Conservation (phyloP, 768 basidiomycete genomes). For the Lactarius vividus region DNA sequence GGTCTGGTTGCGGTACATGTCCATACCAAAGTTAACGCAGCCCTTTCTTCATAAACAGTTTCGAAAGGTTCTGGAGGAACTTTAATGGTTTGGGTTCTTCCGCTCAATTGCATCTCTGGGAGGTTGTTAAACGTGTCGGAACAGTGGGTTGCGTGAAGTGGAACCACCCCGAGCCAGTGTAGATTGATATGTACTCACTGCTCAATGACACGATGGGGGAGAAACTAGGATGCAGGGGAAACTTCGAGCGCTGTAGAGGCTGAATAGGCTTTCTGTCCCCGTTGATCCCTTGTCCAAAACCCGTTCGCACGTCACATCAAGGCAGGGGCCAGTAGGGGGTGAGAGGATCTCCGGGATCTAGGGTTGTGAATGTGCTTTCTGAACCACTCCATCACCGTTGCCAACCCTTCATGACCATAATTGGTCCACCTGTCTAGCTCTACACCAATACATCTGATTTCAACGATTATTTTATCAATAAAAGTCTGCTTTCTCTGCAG, state of each 20-base stretch:
- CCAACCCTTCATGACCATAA: background rate
- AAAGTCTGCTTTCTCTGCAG: too few relatives aligned
- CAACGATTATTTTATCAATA: too few relatives aligned
- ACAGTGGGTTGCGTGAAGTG: background rate
- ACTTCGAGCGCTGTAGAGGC: too few relatives aligned
- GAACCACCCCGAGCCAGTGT: background rate
- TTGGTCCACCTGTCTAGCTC: too few relatives aligned
- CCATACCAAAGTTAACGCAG: too few relatives aligned
- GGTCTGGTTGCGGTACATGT: background rate
- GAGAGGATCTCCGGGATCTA: background rate
- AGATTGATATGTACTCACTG: background rate
- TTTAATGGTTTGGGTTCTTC: background rate
- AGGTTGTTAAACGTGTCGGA: background rate
- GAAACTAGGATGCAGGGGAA: too few relatives aligned
- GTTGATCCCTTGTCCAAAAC: too few relatives aligned
- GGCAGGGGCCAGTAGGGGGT: background rate
- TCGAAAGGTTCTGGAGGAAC: background rate
- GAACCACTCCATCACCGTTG: background rate
- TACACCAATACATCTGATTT: too few relatives aligned
- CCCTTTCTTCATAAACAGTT: background rate
- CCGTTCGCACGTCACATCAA: background rate
- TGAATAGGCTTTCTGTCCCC: too few relatives aligned
- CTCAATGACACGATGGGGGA: background rate
- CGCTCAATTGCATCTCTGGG: background rate
- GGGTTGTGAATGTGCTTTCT: background rate